Conservation (phyloP, 495 filamentous ascomycete genomes). For the Xylaria grammica region DNA sequence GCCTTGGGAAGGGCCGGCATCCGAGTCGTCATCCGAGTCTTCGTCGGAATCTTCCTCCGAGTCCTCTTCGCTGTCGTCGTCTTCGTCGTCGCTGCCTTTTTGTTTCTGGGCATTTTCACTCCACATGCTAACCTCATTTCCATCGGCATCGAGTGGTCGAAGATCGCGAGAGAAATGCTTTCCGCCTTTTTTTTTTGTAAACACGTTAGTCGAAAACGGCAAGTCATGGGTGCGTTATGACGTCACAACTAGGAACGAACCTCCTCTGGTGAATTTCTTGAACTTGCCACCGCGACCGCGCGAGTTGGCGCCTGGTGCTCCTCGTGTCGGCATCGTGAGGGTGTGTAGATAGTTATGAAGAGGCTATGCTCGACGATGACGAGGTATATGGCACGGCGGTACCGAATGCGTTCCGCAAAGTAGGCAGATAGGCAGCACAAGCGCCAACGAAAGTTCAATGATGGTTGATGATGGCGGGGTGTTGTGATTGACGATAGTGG, state of each 20-base stretch:
- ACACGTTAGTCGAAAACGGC: no score
- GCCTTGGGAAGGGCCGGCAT: slow-evolving; percentile 37
- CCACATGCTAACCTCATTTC: slow-evolving; percentile 80
- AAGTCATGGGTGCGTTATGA: not conserved
- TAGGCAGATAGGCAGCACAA: slow-evolving; percentile 3
- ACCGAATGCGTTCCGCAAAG: slow-evolving; percentile 17
- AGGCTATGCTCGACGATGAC: slow-evolving; percentile 4
- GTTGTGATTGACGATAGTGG: not conserved
- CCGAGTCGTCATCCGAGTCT: slow-evolving; percentile 51
- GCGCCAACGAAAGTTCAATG: not conserved
- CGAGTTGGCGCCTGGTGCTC: slow-evolving; percentile 52
- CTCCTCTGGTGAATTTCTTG: slow-evolving; percentile 89
- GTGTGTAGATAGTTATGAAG: not conserved
- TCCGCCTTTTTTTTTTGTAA: slow-evolving; percentile 66
- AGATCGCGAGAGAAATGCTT: slow-evolving; percentile 94
- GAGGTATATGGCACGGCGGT: no score
- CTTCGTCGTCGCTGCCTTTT: slow-evolving; percentile 52
- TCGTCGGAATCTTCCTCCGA: slow-evolving; percentile 41
- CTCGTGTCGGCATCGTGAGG: slow-evolving; percentile 65
- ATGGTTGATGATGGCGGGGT: not conserved
- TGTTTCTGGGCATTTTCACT: slow-evolving; percentile 46
- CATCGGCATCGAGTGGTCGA: slow-evolving; percentile 82
- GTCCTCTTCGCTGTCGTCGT: slow-evolving; percentile 54
- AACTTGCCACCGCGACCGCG: slow-evolving; percentile 90
- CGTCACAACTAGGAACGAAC: slow-evolving; percentile 53